Evolutionary conservation across 148 eudicot genomes (phyloP).

Genomic region (Diospyros lotus): DNA sequence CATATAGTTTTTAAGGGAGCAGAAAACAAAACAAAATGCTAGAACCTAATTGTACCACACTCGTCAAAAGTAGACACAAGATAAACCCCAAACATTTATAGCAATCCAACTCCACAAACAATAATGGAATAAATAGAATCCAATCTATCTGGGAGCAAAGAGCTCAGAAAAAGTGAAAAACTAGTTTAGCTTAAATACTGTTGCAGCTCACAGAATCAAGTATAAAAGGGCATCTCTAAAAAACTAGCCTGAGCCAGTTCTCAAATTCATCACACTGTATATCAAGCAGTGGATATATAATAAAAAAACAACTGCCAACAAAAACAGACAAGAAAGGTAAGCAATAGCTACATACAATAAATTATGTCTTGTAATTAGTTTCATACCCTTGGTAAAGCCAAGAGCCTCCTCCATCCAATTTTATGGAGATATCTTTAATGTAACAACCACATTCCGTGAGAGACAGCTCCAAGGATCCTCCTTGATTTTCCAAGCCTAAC

Average conservation of each 20-base stretch:
- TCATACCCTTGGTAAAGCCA: conserved; percentile 98
- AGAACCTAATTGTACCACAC: no score
- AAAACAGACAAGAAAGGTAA: not conserved
- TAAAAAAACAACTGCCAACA: not conserved
- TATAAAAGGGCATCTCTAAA: no score
- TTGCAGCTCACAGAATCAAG: no score
- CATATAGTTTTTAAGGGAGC: not conserved
- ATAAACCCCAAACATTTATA: no score
- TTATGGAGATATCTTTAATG: conserved; percentile 55
- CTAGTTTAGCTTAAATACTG: no score
- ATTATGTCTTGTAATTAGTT: not conserved
- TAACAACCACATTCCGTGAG: conserved; percentile 67
- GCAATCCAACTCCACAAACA: no score
- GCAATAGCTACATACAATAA: not conserved
- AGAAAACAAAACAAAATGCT: no score
- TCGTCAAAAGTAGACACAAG: no score
- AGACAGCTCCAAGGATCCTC: conserved; percentile 58
- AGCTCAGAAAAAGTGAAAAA: no score
- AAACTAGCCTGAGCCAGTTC: not conserved
- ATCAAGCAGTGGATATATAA: not conserved
- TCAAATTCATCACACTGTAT: not conserved
- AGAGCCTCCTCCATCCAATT: conserved; percentile 84
- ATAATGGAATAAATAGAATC: no score
- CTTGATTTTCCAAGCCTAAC: conserved; percentile 45
- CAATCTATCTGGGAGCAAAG: no score